These are phyloP conservation scores for Endoconidiophora laricicola DNA, from an alignment of 2,329 filamentous ascomycete genomes.

Conservation along the genomic window DNA sequence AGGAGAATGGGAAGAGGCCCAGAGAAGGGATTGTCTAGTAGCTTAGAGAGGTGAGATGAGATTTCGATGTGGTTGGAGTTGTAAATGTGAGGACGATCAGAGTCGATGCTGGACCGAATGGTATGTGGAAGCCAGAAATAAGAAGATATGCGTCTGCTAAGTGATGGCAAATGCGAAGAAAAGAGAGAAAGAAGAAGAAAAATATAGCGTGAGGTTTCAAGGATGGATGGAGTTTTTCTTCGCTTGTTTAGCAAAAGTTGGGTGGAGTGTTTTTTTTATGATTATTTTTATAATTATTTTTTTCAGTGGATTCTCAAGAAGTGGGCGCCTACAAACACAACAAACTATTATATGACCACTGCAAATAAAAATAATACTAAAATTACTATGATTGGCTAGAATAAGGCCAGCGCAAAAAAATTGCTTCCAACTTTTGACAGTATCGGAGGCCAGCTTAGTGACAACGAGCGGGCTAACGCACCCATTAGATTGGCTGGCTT, in stretches of 20 bases:
- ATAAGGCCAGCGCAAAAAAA: not conserved
- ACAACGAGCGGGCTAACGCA: not conserved
- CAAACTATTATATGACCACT: not conserved
- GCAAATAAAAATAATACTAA: not conserved
- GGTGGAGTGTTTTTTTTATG: slow-evolving; percentile 5
- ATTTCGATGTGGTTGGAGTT: too few species aligned
- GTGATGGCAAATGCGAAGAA: not conserved
- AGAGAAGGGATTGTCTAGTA: too few species aligned
- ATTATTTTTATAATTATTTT: not conserved
- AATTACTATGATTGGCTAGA: not conserved
- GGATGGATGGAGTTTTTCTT: slow-evolving; percentile 1
- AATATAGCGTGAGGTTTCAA: too few species aligned
- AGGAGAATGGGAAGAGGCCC: too few species aligned
- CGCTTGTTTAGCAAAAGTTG: not conserved
- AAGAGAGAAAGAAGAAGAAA: not conserved
- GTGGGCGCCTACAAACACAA: not conserved
- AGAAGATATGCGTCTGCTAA: not conserved
- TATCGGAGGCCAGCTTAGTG: not conserved
- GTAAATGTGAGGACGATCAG: too few species aligned
- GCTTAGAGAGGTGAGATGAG: too few species aligned
- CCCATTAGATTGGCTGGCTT: too few species aligned
- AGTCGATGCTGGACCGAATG: too few species aligned
- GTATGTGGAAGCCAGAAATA: too few species aligned
- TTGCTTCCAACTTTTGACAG: not conserved
- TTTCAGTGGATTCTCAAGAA: slow-evolving; percentile 4